These are phyloP conservation scores for Marasmius sp. DNA, from an alignment of 1,284 basidiomycete genomes.

Conservation along the genomic window DNA sequence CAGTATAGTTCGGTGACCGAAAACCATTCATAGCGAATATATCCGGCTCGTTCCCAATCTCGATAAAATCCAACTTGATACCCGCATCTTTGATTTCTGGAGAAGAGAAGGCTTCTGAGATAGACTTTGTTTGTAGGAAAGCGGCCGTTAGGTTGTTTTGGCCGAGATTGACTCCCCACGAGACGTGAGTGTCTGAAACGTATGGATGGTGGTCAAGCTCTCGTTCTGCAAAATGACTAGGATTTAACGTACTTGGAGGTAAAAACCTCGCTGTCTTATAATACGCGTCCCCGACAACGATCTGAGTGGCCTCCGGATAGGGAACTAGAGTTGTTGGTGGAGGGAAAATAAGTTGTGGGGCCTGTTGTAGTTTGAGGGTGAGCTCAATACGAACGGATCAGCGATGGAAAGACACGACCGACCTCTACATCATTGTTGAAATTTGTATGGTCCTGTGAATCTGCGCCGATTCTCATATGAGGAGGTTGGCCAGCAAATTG, in stretches of 20 bases:
- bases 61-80: slow-evolving; percentile 54
- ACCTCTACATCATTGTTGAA: slow-evolving; percentile 46
- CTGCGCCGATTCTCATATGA: slow-evolving; percentile 60
- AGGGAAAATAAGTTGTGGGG: slow-evolving; percentile 47
- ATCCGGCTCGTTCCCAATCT: slow-evolving; percentile 68
- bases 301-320: slow-evolving; percentile 59
- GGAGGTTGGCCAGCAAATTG: slow-evolving; percentile 54
- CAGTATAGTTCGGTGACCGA: slow-evolving; percentile 43
- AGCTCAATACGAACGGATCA: not conserved
- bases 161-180: slow-evolving; percentile 70
- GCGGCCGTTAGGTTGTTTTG: slow-evolving; percentile 56
- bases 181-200: slow-evolving; percentile 44
- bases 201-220: not conserved
- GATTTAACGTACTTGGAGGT: slow-evolving; percentile 36
- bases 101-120: slow-evolving; percentile 52
- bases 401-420: slow-evolving; percentile 4
- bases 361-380: slow-evolving; percentile 23
- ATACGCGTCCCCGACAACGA: slow-evolving; percentile 52
- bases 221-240: not conserved
- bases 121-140: slow-evolving; percentile 54
- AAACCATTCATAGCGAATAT: slow-evolving; percentile 53
- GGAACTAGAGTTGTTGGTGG: slow-evolving; percentile 47
- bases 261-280: slow-evolving; percentile 59
- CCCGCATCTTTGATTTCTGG: slow-evolving; percentile 40
- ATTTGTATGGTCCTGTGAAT: slow-evolving; percentile 63